phyloP scores from a whole-genome alignment of 192 early-diverging fungal species.

The Jimgerdemannia flammicorona region DNA sequence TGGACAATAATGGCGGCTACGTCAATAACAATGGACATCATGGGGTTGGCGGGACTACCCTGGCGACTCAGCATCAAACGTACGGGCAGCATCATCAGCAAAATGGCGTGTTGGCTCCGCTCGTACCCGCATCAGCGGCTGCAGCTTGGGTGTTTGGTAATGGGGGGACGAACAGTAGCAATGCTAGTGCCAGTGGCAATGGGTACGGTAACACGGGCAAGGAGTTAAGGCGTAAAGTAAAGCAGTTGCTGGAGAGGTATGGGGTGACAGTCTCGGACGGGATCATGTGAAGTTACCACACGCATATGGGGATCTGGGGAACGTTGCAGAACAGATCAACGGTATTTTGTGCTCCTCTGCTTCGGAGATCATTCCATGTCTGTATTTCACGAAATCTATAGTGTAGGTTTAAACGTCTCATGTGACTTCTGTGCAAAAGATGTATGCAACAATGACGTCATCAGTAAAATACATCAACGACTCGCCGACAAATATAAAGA shows the following conservation, averaged over 20 bases:
- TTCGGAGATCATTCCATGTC: no score
- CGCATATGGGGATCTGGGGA: no score
- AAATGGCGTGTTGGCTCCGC: neutral
- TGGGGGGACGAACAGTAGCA: neutral
- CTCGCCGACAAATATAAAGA: no score
- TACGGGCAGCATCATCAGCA: neutral
- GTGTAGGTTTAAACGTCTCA: no score
- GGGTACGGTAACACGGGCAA: neutral
- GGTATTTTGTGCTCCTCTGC: no score
- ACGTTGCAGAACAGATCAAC: no score
- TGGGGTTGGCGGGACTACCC: neutral
- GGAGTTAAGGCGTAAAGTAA: slow-evolving; percentile 7
- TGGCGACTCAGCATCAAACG: neutral
- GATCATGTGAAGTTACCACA: neutral
- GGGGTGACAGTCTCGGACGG: slow-evolving; percentile 14
- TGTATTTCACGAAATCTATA: no score
- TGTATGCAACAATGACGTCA: no score
- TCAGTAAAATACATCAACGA: no score
- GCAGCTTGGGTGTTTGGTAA: neutral
- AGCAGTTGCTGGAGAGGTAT: slow-evolving; percentile 5
- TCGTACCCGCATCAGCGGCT: neutral
- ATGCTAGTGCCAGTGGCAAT: neutral
- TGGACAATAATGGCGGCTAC: neutral
- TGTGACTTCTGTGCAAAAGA: no score
- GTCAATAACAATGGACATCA: slow-evolving; percentile 1